Evolutionary conservation across 345 rosid species (phyloP).

Genomic region (Laguncularia racemosa): DNA sequence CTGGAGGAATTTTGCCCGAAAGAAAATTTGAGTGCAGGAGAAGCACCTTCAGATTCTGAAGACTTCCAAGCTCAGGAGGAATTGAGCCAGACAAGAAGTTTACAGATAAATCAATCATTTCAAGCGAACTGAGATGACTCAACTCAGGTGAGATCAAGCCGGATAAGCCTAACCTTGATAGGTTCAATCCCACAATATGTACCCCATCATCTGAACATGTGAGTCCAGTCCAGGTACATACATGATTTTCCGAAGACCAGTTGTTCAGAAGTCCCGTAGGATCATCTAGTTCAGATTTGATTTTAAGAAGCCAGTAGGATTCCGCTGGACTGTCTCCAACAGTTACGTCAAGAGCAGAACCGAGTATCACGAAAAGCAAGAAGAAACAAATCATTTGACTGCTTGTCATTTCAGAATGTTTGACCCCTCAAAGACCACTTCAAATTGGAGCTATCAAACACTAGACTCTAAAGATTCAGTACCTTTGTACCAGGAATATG

Average conservation of each 20-base stretch:
- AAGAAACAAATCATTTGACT: constrained; percentile 17
- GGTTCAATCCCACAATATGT: constrained; percentile 43
- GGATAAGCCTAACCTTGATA: constrained; percentile 53
- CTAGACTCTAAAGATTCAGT: constrained; percentile 8
- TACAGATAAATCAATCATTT: constrained; percentile 55
- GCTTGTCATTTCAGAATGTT: constrained; percentile 24
- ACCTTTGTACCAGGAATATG: constrained; percentile 1
- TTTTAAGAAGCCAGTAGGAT: constrained; percentile 42
- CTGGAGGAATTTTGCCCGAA: constrained; percentile 60
- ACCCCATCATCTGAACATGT: constrained; percentile 48
- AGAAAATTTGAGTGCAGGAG: constrained; percentile 59
- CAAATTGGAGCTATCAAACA: constrained; percentile 14
- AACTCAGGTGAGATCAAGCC: constrained; percentile 48
- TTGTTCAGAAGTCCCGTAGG: constrained; percentile 33
- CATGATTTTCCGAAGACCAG: constrained; percentile 41
- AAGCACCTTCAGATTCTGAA: constrained; percentile 47
- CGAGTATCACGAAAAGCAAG: constrained; percentile 16
- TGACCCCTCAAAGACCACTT: constrained; percentile 1
- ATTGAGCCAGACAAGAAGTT: constrained; percentile 52
- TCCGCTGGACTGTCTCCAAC: constrained; percentile 27
- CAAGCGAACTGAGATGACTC: constrained; percentile 41
- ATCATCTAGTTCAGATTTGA: constrained; percentile 46
- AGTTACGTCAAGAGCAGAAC: constrained; percentile 15
- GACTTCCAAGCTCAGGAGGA: constrained; percentile 59
- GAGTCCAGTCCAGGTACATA: constrained; percentile 68